Base-by-base conservation (phyloP, 768 basidiomycete species). In the Termitomyces sp. region DNA sequence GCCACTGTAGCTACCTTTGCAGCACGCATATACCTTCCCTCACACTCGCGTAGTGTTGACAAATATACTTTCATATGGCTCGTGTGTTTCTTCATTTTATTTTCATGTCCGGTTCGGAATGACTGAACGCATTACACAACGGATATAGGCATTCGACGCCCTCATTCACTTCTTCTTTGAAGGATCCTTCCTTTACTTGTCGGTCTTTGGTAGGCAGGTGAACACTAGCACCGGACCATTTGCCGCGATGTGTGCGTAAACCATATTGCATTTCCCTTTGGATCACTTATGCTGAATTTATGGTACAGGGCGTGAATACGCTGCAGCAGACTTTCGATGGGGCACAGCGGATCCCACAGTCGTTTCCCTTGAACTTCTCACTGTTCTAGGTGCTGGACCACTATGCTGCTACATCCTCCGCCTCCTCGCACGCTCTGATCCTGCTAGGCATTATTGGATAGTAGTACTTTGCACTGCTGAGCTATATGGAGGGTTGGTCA, bases 341-440 rank as follows among this genome's bases (percentile, higher is more conserved):
- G 92, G 91, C 15, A 69, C 80, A 48, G 78, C 91, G 0, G 92
- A 95, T 68, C 83, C 90, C 1, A 89, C 88, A 1, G 80, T 94
- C 55, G 90, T 95, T 49, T 87, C 91, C 7, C 84, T 95, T 38
- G 92, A 95, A 71, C 72, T 94, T 58, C 78, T 95, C 63, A 95
- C 92, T 7, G 92, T 94, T 12, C 79, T 94, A 38, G 87, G 86
- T 16, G 89, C 83, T 18, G 92, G 87, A 0, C 89, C 91, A 0
- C 69, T 94, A 58, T 89, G 88, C 69, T 86, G 82, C 71, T 90
- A 87, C 63, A 85, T 92, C 66, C 76, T 90, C 44, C 81, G 82
- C 62, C 86, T 87, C 69, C 79, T 94, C 24, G 74, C 85, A 24
- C 81, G 78, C 50, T 74, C 83, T 28, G 89, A 93, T 66, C 86